Evolutionary conservation across 2,329 filamentous ascomycete genomes (phyloP), one percentile per base, ranked within the genome.

Genomic region (Neonectria ditissima): DNA sequence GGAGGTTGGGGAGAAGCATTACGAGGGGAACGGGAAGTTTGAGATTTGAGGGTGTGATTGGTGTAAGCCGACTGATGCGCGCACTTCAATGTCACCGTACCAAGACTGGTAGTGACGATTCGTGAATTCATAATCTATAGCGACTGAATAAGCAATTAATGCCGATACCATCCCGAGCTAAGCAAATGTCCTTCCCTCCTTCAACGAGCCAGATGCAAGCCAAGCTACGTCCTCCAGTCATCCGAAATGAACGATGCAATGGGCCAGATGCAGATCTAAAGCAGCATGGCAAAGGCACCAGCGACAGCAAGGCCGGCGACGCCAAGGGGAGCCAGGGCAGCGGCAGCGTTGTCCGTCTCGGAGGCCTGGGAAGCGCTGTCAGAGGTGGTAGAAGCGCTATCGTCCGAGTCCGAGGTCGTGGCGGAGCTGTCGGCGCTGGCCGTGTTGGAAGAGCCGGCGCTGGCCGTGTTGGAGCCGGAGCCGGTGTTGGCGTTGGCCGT

Each of bases 211-310:
- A 11, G n/a, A 9, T 26, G 9, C 16, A 5, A 26, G 8, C 24
- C n/a, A 14, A 8, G 26, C 24, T 26, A 5, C 8, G 4, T 24
- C 44, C 7, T 4, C 30, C 8, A 32, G 14, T 28, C 24, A 16
- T 10, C 7, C 2, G 5, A 14, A 28, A 5, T 14, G 6, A 26
- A 26, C 13, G 9, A 28, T 10, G 8, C 48, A 18, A 52, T 20
- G 2, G 16, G 11, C 26, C 16, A 58, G 20, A 18, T 24, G 8
- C 26, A 16, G 18, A 8, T 11, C 56, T 71, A 73, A 18, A 59
- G 69, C 14, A 73, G 48, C 48, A 73, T 54, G 59, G 70, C 59
- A 2, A 66, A 55, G 30, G 65, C 69, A 20, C 70, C 70, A 1
- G 67, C 43, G 26, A 69, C 67, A 45, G 62, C 68, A 7, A 56